phyloP scores from a whole-genome alignment of 805 yeast genomes.

The Monosporozyma siamensis region DNA sequence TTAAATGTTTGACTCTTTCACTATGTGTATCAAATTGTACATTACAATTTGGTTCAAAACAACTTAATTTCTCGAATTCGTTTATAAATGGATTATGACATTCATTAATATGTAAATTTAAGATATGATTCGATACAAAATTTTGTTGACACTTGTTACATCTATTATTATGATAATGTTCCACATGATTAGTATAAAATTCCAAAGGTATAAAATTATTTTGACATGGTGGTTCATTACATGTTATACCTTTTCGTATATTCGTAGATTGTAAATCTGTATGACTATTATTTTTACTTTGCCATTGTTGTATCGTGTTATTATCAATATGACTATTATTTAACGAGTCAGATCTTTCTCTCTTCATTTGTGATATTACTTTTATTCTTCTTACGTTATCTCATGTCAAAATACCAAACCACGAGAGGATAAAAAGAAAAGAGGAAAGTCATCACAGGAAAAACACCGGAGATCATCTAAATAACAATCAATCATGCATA shows the following conservation, averaged over 20 bases:
- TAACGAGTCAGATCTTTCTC: conserved; percentile 2
- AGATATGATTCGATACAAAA: conserved; percentile 36
- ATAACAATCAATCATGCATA: too few relatives aligned
- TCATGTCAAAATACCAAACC: too few relatives aligned
- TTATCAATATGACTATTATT: neutral
- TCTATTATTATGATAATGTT: conserved; percentile 15
- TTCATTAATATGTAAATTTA: conserved; percentile 44
- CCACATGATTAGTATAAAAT: conserved; percentile 10
- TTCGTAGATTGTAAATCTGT: neutral
- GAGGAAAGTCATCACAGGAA: too few relatives aligned
- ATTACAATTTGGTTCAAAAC: conserved; percentile 37
- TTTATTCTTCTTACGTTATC: too few relatives aligned
- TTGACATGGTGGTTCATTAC: conserved; percentile 14
- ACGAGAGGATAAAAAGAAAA: too few relatives aligned
- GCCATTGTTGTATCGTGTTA: neutral
- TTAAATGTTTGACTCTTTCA: conserved; percentile 40
- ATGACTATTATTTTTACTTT: neutral
- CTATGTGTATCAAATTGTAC: conserved; percentile 32
- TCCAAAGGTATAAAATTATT: conserved; percentile 10
- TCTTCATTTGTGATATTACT: neutral
- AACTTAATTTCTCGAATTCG: conserved; percentile 26
- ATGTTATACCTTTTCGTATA: conserved; percentile 2
- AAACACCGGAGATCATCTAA: too few relatives aligned
- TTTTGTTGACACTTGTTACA: conserved; percentile 33
- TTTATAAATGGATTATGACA: conserved; percentile 43